Percentiles rank a stretch among this genome's conserved stretches.
Evolutionary conservation across 2,329 filamentous ascomycete genomes (phyloP).

Genomic region (Epicoccum sorghinum): DNA sequence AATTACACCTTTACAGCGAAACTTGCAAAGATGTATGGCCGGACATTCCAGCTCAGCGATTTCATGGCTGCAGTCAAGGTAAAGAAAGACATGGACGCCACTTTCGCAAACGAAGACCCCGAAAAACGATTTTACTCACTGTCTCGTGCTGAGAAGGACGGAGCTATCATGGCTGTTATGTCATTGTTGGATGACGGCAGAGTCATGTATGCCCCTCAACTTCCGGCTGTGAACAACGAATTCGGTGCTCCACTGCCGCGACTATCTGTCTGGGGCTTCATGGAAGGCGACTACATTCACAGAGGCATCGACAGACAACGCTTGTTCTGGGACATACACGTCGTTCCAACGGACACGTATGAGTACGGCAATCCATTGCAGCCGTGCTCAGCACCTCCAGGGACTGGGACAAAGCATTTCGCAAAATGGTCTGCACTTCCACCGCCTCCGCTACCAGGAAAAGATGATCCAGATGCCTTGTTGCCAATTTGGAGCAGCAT

Average conservation of each 20-base stretch:
- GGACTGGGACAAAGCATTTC: conserved; percentile 33
- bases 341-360: conserved; percentile 65
- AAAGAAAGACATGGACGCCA: conserved; percentile 65
- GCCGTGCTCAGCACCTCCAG: conserved; percentile 27
- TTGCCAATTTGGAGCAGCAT: conserved; percentile 77
- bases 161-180: conserved; percentile 69
- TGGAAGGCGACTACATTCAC: conserved; percentile 73
- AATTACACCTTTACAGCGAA: conserved; percentile 68
- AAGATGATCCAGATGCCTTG: conserved; percentile 49
- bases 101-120: conserved; percentile 50
- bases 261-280: conserved; percentile 69
- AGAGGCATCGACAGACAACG: conserved; percentile 70
- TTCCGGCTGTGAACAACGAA: conserved; percentile 62
- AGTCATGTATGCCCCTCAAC: conserved; percentile 59
- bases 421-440: conserved; percentile 29
- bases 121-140: conserved; percentile 50
- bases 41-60: conserved; percentile 52
- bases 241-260: conserved; percentile 49
- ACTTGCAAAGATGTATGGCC: conserved; percentile 63
- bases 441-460: conserved; percentile 37
- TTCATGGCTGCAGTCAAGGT: conserved; percentile 62
- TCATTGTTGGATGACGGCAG: conserved; percentile 68
- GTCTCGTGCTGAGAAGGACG: conserved; percentile 65
- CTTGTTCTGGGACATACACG: conserved; percentile 67
- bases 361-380: conserved; percentile 61